A percentile compares a stretch with the other conserved stretches of the same genome.
Evolutionary conservation across 768 basidiomycete genomes (phyloP).

Genomic region (Collybiopsis confluens): DNA sequence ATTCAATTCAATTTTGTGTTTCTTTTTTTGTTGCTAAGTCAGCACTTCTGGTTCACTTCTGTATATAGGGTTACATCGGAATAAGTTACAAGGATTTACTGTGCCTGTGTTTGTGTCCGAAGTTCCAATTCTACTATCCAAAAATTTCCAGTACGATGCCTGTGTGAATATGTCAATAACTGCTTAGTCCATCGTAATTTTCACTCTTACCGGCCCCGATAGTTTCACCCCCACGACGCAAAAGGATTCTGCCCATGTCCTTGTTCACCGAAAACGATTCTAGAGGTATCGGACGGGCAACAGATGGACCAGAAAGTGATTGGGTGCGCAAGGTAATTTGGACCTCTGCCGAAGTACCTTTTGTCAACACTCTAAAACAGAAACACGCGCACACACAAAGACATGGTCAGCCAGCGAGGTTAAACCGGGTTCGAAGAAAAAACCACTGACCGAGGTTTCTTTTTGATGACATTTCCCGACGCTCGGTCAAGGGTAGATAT

Average conservation of each 20-base stretch:
- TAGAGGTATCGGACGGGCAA: conserved; percentile 66
- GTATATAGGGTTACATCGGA: background rate
- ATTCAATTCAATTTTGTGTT: background rate
- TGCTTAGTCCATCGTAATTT: background rate
- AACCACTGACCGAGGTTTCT: conserved; percentile 69
- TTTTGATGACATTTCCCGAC: conserved; percentile 68
- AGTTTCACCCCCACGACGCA: conserved; percentile 89
- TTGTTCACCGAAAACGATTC: conserved; percentile 88
- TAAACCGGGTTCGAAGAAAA: background rate
- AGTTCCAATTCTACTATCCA: too few species aligned
- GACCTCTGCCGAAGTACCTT: conserved; percentile 79
- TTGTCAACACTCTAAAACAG: conserved; percentile 70
- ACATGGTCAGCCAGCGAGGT: too few species aligned
- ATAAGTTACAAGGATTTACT: background rate
- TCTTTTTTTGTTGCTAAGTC: background rate
- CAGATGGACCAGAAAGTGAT: conserved; percentile 42
- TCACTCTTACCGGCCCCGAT: conserved; percentile 76
- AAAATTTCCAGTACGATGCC: conserved; percentile 43
- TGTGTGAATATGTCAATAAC: conserved; percentile 10
- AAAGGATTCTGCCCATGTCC: conserved; percentile 90
- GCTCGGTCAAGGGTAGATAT: conserved; percentile 75
- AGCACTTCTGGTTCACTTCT: background rate
- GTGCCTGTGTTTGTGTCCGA: too few species aligned
- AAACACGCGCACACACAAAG: background rate
- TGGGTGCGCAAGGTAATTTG: conserved; percentile 70